Evolutionary conservation across 2,329 filamentous ascomycete species (phyloP).

Genomic region (Colletotrichum eleusines): DNA sequence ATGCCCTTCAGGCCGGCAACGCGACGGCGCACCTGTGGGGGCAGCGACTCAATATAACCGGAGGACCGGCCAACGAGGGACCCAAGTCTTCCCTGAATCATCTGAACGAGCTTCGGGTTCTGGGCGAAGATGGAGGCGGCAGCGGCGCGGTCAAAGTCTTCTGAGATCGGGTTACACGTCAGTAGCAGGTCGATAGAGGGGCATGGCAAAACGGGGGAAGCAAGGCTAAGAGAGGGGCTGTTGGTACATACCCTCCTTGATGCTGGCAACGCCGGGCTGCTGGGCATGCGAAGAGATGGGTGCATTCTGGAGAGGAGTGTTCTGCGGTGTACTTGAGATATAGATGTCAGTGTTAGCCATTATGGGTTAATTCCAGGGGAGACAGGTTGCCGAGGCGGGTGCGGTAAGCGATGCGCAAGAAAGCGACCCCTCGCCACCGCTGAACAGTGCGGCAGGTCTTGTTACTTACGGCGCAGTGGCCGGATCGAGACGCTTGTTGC

Average conservation of each 20-base stretch:
- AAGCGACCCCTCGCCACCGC: conserved; percentile 30
- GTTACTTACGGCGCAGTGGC: conserved; percentile 69
- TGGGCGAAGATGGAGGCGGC: conserved; percentile 95
- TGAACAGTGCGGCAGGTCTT: conserved; percentile 33
- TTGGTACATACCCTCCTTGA: conserved; percentile 88
- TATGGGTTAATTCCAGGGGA: neutral
- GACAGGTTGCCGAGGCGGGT: neutral
- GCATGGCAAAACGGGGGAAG: neutral
- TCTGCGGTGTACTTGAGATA: conserved; percentile 86
- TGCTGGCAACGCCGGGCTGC: conserved; percentile 92
- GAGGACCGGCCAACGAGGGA: conserved; percentile 94
- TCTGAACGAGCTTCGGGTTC: conserved; percentile 93
- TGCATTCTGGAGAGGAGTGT: conserved; percentile 94
- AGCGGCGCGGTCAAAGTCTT: conserved; percentile 88
- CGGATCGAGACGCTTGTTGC: conserved; percentile 71
- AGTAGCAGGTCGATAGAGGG: conserved; percentile 43
- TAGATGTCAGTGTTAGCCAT: conserved; percentile 42
- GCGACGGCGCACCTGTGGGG: conserved; percentile 87
- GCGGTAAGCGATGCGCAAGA: conserved; percentile 39
- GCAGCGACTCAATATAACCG: conserved; percentile 97
- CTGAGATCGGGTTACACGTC: conserved; percentile 60
- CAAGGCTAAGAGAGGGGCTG: conserved; percentile 43
- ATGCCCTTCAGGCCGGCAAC: conserved; percentile 97
- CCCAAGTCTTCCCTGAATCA: conserved; percentile 98
- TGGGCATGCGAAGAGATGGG: conserved; percentile 98